phyloP scores from a whole-genome alignment of 2,329 filamentous ascomycete genomes.

The Simplicillium aogashimaense region DNA sequence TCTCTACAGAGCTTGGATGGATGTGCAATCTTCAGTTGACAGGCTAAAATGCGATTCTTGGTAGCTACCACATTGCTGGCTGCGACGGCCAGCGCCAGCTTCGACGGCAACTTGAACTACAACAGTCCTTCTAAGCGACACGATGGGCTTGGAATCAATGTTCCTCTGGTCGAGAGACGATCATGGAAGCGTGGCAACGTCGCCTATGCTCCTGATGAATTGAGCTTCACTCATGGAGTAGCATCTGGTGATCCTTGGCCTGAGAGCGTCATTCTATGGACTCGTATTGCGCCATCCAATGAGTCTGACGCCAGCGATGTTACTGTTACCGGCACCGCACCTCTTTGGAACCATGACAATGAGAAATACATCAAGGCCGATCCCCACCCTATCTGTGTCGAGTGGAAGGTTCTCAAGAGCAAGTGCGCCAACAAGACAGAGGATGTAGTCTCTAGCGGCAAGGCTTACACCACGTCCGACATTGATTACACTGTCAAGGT shows the following conservation, averaged over 20 bases:
- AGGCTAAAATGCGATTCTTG: not conserved
- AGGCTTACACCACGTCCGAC: slow-evolving; percentile 59
- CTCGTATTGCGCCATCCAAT: slow-evolving; percentile 30
- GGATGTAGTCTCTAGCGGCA: slow-evolving; percentile 43
- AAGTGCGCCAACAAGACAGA: slow-evolving; percentile 26
- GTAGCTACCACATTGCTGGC: not conserved
- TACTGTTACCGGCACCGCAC: slow-evolving; percentile 30
- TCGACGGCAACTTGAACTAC: slow-evolving; percentile 52
- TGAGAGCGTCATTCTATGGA: slow-evolving; percentile 49
- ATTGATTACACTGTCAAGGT: slow-evolving; percentile 69
- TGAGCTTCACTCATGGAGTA: slow-evolving; percentile 57
- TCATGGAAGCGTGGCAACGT: slow-evolving; percentile 31
- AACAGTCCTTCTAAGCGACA: slow-evolving; percentile 56
- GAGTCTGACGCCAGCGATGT: slow-evolving; percentile 36
- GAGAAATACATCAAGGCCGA: slow-evolving; percentile 32
- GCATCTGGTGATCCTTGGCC: slow-evolving; percentile 39
- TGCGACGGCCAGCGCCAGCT: slow-evolving; percentile 6
- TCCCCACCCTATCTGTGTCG: slow-evolving; percentile 52
- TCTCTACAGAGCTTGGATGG: too few relatives aligned
- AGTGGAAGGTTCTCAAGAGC: slow-evolving; percentile 49
- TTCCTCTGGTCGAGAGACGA: slow-evolving; percentile 49
- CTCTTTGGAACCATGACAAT: slow-evolving; percentile 37
- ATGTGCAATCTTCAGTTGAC: not conserved
- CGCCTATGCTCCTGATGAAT: slow-evolving; percentile 29
- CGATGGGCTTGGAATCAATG: slow-evolving; percentile 51